Evolutionary conservation across 768 basidiomycete genomes (phyloP), one percentile per base, ranked within the genome.

Genomic region (Clitopilus hobsonii): DNA sequence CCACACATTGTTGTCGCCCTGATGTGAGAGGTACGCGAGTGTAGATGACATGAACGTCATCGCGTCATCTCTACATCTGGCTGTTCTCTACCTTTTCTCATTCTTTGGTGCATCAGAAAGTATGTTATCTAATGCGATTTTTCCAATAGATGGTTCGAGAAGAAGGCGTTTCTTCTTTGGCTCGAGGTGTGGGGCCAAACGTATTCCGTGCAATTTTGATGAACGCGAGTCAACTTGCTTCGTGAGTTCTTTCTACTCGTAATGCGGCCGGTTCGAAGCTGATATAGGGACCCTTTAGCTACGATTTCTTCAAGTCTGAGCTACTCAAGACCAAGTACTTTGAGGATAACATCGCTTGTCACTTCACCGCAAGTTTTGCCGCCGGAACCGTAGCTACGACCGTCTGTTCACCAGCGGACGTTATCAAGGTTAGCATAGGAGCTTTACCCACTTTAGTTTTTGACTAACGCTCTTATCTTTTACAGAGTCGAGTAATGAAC

Each of bases 161-260:
- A 67, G 93, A 96, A 70, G 93, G 93, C 3, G 58, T 75, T 14
- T 87, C 86, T 0, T 89, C 90, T 0, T 82, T 94, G 50, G 74
- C 69, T 16, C 84, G 93, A 26, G 94, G 94, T 22, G 77, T 89
- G 4, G 85, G 80, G 2, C 94, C 94, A 0, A 96, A 96, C 61
- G 85, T 93, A 5, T 86, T 94, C 67, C 82, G 93, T 67, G 88
- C 92, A 0, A 64, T 94, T 13, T 69, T 95, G 58, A 94, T 94
- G 92, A 95, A 94, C 67, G 90, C 91, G 49, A 89, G 87, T 72
- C 93, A 96, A 67, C 83, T 95, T 23, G 93, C 91, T 1, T 92
- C 91, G 85, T 91, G 66, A 45, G 41, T 23, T 18, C 67, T 89
- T 76, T 4, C 27, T 18, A 11, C 38, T 28, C 26, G 26, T 30